These are phyloP conservation scores for Fusarium chlamydosporum DNA, from an alignment of 2,329 filamentous ascomycete genomes.

Conservation along the genomic window DNA sequence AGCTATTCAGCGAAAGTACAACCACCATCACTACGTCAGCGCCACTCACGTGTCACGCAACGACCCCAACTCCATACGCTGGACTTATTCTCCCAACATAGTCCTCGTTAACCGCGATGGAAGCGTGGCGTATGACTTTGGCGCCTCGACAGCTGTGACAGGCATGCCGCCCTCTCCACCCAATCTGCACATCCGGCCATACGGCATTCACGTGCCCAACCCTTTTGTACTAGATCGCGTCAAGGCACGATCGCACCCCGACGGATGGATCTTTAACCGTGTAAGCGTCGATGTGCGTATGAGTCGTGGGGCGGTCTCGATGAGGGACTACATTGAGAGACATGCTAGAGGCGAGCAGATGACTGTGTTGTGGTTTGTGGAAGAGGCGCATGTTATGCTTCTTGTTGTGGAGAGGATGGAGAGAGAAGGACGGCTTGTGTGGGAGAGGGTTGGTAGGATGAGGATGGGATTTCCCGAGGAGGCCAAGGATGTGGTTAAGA, in stretches of 20 bases:
- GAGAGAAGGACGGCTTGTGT: constrained; percentile 38
- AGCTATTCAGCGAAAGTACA: constrained; percentile 50
- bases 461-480: constrained; percentile 56
- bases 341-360: constrained; percentile 56
- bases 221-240: constrained; percentile 55
- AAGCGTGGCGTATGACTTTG: constrained; percentile 54
- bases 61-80: constrained; percentile 51
- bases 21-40: constrained; percentile 56
- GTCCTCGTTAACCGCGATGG: constrained; percentile 51
- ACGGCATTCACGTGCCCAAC: constrained; percentile 53
- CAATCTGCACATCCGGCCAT: constrained; percentile 47
- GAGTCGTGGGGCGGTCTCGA: constrained; percentile 50
- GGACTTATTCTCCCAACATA: constrained; percentile 56
- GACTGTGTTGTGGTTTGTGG: constrained; percentile 56
- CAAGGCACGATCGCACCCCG: constrained; percentile 52
- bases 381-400: constrained; percentile 54
- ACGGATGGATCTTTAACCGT: constrained; percentile 56
- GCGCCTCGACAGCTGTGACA: constrained; percentile 14
- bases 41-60: constrained; percentile 55
- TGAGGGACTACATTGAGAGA: constrained; percentile 54
- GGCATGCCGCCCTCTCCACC: constrained; percentile 43
- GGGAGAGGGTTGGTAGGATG: constrained; percentile 56
- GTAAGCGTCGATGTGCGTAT: constrained; percentile 54
- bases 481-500: constrained; percentile 52
- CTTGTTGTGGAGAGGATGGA: constrained; percentile 53